Evolutionary conservation across 108 stramenopile genomes (phyloP), one percentile per base, ranked within the genome.

Genomic region (Chaetoceros tenuissimus): DNA sequence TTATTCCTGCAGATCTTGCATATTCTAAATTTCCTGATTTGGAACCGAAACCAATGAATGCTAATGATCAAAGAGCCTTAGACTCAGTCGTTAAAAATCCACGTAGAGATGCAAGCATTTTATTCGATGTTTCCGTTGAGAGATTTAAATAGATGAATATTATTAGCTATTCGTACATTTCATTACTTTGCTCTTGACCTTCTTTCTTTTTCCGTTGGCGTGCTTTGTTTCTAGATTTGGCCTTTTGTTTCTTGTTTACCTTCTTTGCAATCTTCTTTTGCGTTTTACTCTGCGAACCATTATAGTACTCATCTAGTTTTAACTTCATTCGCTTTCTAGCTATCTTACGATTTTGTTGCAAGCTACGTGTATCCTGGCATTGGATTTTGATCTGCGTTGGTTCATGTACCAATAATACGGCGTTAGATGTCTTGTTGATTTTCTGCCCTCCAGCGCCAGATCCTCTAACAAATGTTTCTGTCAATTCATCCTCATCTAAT

Each of bases 281-380:
- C 8, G 28, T 59, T 40, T 66, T 65, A 51, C 84, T 85, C 18
- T 69, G 60, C 0, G 64, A 74, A 2, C 93, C 93, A 63, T 94
- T 85, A 34, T 85, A 64, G n/a, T 69, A 68, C 29, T 77, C 84
- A 58, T 94, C 94, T 16, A 94, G 51, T 60, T 94, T 91, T 24
- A 81, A 54, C 29, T 59, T 68, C 46, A 94, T 58, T 22, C 85
- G 79, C 54, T 85, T 91, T 0, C 94, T 51, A 0, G 89, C 94
- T 66, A 92, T 87, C 48, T 92, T 94, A 28, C 94, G 73, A 55
- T 94, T 94, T 64, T 91, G 87, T 53, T 81, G 78, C 48, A 94
- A 73, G 3, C 85, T 87, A 30, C 94, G 66, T 2, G 94, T 94
- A 10, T 94, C 87, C 66, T 94, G 89, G 51, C 89, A 91, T 29